Percentiles rank a stretch among this genome's conserved stretches.
phyloP scores from a whole-genome alignment of 2,329 filamentous ascomycete genomes.

The Trichophyton verrucosum region DNA sequence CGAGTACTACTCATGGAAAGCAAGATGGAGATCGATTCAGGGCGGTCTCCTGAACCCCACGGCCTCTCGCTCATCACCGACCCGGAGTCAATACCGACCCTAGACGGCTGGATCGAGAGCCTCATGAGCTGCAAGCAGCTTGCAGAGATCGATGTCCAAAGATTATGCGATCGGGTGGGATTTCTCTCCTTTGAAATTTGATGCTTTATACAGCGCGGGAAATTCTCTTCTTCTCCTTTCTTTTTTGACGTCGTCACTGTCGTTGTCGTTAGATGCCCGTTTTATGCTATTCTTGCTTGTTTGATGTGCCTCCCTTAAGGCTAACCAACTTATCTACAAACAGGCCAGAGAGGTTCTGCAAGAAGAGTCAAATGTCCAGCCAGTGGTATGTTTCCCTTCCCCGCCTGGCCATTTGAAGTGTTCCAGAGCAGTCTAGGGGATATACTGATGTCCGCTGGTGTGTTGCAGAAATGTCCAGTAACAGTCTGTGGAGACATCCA shows the following conservation, averaged over 20 bases:
- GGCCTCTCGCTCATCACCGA: constrained; percentile 66
- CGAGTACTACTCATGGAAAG: constrained; percentile 62
- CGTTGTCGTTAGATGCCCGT: no score
- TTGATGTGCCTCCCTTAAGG: neutral
- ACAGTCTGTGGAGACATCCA: constrained; percentile 98
- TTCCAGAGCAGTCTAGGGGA: neutral
- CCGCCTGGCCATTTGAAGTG: neutral
- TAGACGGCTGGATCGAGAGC: constrained; percentile 97
- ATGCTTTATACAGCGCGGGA: neutral
- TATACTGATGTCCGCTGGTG: neutral
- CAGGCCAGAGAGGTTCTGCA: constrained; percentile 92
- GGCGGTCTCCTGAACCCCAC: constrained; percentile 65
- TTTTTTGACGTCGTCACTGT: neutral
- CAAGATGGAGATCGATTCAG: constrained; percentile 93
- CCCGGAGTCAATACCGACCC: constrained; percentile 76
- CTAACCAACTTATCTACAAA: constrained; percentile 1
- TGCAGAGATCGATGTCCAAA: constrained; percentile 83
- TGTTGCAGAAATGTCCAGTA: constrained; percentile 46
- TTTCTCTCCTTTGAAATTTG: neutral
- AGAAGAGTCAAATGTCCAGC: constrained; percentile 97
- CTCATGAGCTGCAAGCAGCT: constrained; percentile 99
- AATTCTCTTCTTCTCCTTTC: neutral
- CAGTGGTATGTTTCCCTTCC: constrained; percentile 58
- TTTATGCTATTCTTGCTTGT: neutral
- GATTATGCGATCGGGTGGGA: constrained; percentile 90